Percentiles rank a stretch among this genome's conserved stretches.
These are phyloP conservation scores for Endoconidiophora laricicola DNA, from an alignment of 2,329 filamentous ascomycete genomes.

Conservation along the genomic window DNA sequence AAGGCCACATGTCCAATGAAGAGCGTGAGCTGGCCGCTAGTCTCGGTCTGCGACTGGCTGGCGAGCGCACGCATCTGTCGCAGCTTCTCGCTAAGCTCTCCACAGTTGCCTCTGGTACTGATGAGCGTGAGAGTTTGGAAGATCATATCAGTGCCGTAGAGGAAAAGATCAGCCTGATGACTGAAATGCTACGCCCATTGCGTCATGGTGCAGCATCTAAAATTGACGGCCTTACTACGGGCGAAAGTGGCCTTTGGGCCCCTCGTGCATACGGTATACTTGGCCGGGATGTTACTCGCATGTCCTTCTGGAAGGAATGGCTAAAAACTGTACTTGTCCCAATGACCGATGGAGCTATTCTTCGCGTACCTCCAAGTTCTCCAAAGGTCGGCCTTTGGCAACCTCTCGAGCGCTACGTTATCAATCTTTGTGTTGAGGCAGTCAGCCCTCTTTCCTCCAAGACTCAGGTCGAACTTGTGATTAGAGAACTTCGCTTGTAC, in stretches of 20 bases:
- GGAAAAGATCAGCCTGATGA: slow-evolving; percentile 94
- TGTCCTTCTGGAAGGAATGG: slow-evolving; percentile 98
- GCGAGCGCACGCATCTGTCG: slow-evolving; percentile 78
- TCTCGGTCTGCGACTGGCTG: slow-evolving; percentile 70
- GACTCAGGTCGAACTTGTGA: slow-evolving; percentile 82
- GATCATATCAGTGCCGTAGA: slow-evolving; percentile 92
- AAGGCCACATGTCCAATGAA: slow-evolving; percentile 72
- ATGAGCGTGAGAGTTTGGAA: slow-evolving; percentile 68
- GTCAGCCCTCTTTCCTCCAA: slow-evolving; percentile 83
- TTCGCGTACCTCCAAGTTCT: slow-evolving; percentile 74
- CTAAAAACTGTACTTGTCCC: slow-evolving; percentile 83
- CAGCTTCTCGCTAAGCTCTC: slow-evolving; percentile 73
- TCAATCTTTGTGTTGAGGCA: slow-evolving; percentile 91
- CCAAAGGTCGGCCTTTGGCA: slow-evolving; percentile 90
- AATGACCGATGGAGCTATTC: slow-evolving; percentile 75
- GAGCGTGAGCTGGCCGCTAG: slow-evolving; percentile 87
- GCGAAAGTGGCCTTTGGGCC: slow-evolving; percentile 91
- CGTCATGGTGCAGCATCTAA: slow-evolving; percentile 90
- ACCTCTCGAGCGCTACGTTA: slow-evolving; percentile 86
- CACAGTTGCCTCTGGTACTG: slow-evolving; percentile 60
- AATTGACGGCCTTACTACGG: slow-evolving; percentile 89
- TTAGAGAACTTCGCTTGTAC: slow-evolving; percentile 80
- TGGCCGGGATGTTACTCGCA: slow-evolving; percentile 66
- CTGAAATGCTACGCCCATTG: slow-evolving; percentile 80
- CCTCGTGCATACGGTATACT: slow-evolving; percentile 86